phyloP scores from a whole-genome alignment of 352 stramenopile genomes.

The Pythium rhizo-oryzae region DNA sequence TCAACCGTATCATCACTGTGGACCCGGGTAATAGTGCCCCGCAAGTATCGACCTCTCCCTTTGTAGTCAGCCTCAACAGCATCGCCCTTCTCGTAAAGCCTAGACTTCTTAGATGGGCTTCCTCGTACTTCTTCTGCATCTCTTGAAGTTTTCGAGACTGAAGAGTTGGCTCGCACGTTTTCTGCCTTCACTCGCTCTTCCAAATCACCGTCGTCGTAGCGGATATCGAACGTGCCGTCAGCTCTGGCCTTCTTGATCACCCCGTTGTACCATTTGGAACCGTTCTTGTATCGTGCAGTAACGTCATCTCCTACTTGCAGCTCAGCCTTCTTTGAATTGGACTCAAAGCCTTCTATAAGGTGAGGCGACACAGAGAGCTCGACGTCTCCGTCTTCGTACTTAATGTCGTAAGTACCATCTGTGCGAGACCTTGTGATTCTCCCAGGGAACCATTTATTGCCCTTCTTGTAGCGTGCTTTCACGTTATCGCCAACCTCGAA shows the following conservation, averaged over 20 bases:
- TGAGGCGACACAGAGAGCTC: conserved; percentile 27
- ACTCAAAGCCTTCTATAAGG: conserved; percentile 14
- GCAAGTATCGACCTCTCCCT: conserved; percentile 43
- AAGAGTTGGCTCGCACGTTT: conserved; percentile 14
- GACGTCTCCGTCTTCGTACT: conserved; percentile 70
- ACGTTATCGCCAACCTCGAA: conserved; percentile 27
- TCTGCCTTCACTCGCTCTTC: conserved; percentile 41
- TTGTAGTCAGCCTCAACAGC: conserved; percentile 49
- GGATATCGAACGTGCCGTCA: conserved; percentile 55
- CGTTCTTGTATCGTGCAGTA: conserved; percentile 34
- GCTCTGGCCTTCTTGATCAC: conserved; percentile 61
- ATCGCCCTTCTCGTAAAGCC: conserved; percentile 38
- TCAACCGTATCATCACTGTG: conserved; percentile 63
- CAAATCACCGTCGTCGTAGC: conserved; percentile 51
- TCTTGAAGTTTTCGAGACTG: not conserved
- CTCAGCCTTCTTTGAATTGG: conserved; percentile 1
- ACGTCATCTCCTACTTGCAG: conserved; percentile 31
- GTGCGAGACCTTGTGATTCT: conserved; percentile 51
- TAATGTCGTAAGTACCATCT: conserved; percentile 70
- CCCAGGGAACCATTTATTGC: conserved; percentile 49
- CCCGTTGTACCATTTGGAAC: conserved; percentile 55
- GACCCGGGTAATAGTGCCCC: conserved; percentile 46
- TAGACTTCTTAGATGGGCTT: conserved; percentile 20
- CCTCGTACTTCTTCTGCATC: not conserved
- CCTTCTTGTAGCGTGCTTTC: conserved; percentile 53